phyloP scores from a whole-genome alignment of 108 stramenopile genomes.

The Skeletonema marinoi region DNA sequence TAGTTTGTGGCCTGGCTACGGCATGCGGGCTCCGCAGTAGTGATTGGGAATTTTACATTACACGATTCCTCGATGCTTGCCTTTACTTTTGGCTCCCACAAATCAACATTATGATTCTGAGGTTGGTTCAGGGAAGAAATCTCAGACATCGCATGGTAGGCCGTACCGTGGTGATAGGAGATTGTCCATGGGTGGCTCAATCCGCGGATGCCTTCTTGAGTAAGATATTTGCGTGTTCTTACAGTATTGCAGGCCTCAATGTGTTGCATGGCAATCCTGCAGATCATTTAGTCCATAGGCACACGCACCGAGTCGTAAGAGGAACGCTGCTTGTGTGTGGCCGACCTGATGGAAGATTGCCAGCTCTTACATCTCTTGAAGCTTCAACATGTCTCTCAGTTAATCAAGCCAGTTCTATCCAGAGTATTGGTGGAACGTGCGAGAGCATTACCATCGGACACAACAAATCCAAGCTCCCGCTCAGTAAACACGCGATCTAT shows the following conservation, averaged over 20 bases:
- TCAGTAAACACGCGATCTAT: constrained; percentile 9
- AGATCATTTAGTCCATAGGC: constrained; percentile 68
- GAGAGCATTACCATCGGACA: constrained; percentile 69
- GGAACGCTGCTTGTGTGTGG: constrained; percentile 63
- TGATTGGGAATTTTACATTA: constrained; percentile 40
- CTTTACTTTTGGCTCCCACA: constrained; percentile 68
- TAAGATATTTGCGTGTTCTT: constrained; percentile 67
- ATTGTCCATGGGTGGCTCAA: constrained; percentile 65
- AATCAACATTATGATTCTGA: constrained; percentile 48
- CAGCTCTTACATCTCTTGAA: constrained; percentile 58
- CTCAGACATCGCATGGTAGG: constrained; percentile 62
- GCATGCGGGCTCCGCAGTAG: constrained; percentile 22
- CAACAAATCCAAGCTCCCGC: constrained; percentile 59
- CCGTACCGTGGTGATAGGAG: constrained; percentile 72
- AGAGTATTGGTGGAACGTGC: constrained; percentile 45
- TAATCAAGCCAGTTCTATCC: constrained; percentile 60
- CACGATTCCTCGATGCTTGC: constrained; percentile 53
- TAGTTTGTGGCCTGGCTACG: constrained; percentile 35
- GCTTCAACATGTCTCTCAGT: constrained; percentile 55
- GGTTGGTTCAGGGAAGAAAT: constrained; percentile 50
- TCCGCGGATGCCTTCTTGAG: constrained; percentile 59
- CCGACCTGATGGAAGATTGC: constrained; percentile 66
- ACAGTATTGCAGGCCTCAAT: constrained; percentile 55
- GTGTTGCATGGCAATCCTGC: constrained; percentile 60
- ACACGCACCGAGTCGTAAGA: constrained; percentile 64